These are phyloP conservation scores for Argentina anserina DNA, from an alignment of 306 rosid genomes.

Conservation along the genomic window DNA sequence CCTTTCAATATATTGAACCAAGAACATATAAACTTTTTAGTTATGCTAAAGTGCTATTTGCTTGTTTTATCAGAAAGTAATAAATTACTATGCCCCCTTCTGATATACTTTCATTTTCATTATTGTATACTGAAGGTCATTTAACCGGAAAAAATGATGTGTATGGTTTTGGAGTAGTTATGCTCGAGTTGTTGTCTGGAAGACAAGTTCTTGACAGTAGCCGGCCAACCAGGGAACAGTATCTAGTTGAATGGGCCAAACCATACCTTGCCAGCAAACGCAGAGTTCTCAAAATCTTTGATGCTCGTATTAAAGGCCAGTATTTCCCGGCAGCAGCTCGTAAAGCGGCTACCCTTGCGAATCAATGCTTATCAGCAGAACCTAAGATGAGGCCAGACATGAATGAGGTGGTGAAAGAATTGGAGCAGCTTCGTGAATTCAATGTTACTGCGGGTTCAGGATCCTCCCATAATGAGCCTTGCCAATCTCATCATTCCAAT, in stretches of 20 bases:
- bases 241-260: constrained; percentile 1
- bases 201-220: not conserved
- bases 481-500: not conserved
- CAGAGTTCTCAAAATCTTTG: not conserved
- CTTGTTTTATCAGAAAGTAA: not conserved
- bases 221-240: not conserved
- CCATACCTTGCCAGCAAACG: not conserved
- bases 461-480: not conserved
- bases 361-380: not conserved
- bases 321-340: not conserved
- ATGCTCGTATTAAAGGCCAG: not conserved
- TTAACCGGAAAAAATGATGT: not conserved
- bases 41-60: not conserved
- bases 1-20: not conserved
- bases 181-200: not conserved
- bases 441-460: not conserved
- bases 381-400: not conserved
- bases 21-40: not conserved
- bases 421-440: not conserved
- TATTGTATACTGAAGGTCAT: not conserved
- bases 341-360: not conserved
- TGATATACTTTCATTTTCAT: not conserved
- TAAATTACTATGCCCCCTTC: not conserved
- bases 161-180: not conserved
- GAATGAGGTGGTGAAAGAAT: not conserved